phyloP scores from a whole-genome alignment of 257 asterid genomes.

The Galeopsis tetrahit region DNA sequence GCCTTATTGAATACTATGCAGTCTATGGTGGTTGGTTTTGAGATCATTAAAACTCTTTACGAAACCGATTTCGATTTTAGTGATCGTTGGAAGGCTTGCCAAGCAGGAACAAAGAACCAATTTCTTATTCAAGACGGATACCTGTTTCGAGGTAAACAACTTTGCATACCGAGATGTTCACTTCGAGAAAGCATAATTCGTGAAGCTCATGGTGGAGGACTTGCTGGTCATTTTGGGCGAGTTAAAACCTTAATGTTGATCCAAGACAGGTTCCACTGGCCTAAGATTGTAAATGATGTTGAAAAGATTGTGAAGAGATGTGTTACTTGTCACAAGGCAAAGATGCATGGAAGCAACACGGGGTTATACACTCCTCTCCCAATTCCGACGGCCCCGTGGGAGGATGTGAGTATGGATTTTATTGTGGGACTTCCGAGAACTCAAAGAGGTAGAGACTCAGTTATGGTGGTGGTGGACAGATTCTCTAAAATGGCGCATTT shows the following conservation, averaged over 20 bases:
- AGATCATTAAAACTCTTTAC: too few relatives aligned
- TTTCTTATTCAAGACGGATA: not conserved
- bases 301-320: not conserved
- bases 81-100: too few relatives aligned
- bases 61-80: too few relatives aligned
- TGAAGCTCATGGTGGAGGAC: not conserved
- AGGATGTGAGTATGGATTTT: slow-evolving; percentile 4
- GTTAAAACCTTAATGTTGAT: not conserved
- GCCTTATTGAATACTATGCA: too few relatives aligned
- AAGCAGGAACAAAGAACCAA: too few relatives aligned
- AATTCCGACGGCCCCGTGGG: not conserved
- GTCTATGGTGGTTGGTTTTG: too few relatives aligned
- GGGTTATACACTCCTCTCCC: not conserved
- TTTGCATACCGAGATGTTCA: slow-evolving; percentile 9
- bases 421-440: too few relatives aligned
- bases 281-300: not conserved
- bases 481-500: too few relatives aligned
- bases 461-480: not conserved
- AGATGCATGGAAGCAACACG: not conserved
- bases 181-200: too few relatives aligned
- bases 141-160: not conserved
- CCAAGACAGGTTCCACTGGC: not conserved
- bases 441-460: not conserved
- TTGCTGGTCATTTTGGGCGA: slow-evolving; percentile 8
- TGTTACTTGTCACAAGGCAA: not conserved